Evolutionary conservation across 176 grass and related monocot genomes (phyloP), one percentile per base, ranked within the genome.

Genomic region (Lolium perenne): DNA sequence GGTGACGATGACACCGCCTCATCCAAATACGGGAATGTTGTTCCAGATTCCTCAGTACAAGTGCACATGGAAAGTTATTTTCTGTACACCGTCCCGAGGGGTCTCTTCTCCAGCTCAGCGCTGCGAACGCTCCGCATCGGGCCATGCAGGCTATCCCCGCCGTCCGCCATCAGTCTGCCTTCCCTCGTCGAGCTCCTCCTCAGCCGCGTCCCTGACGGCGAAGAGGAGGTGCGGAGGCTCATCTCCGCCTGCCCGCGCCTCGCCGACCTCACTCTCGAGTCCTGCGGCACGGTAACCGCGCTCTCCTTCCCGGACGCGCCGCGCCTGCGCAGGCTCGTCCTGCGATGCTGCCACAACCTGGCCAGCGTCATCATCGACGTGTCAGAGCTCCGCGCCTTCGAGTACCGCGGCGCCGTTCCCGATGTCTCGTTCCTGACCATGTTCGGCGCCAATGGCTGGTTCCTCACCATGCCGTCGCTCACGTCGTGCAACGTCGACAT

Each of bases 291-390:
- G 8, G 8, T 87, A 1, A 26, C 85, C 26, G 1, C 7, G 43
- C 67, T 80, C 77, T 50, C 20, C 55, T 4, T 86, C 13, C 1
- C 10, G 2, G 2, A 1, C 18, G 10, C 1, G 17, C 55, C 12
- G 18, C 56, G 77, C 43, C 77, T 86, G 67, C 77, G 55, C 8
- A 51, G 41, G 43, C 77, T 86, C 25, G 43, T 56, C 6, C 56
- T 87, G 5, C 68, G 56, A 10, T 87, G 77, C 68, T 87, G 77
- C 56, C 77, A 81, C 57, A 22, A 10, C 5, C 77, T 87, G 13
- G 26, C 43, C 26, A 0, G 12, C 13, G 29, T 81, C 13, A 9
- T 32, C 45, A 13, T 63, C 14, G 18, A 72, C 77, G 29, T 46
- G 5, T 87, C 85, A 0, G 20, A 64, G 45, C 85, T 87, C 9